Evolutionary conservation across 192 early-diverging fungal genomes (phyloP).

Genomic region (Powellomyces hirtus): DNA sequence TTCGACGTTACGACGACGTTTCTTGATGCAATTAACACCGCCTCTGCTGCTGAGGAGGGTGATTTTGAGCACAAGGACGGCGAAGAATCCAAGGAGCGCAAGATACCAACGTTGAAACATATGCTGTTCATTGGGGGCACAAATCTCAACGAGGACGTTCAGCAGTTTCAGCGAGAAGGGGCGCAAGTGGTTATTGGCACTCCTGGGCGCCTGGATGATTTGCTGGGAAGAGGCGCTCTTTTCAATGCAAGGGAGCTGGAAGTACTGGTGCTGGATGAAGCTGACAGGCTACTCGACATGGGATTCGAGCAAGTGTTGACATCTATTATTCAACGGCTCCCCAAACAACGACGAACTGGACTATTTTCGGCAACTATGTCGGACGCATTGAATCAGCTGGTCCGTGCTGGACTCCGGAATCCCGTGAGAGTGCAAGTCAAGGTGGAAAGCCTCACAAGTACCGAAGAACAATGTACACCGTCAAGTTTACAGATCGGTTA

Average conservation of each 20-base stretch:
- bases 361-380: conserved; percentile 97
- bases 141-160: conserved; percentile 62
- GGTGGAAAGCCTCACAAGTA: conserved; percentile 64
- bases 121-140: conserved; percentile 75
- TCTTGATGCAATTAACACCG: conserved; percentile 29
- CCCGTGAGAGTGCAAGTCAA: conserved; percentile 87
- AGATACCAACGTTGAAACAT: conserved; percentile 36
- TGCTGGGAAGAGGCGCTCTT: conserved; percentile 48
- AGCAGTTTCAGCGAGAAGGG: conserved; percentile 56
- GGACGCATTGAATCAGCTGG: conserved; percentile 78
- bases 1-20: conserved; percentile 68
- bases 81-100: conserved; percentile 5
- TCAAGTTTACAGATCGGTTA: conserved; percentile 57
- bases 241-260: conserved; percentile 79
- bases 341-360: conserved; percentile 93
- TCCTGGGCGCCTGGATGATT: conserved; percentile 84
- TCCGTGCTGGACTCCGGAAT: conserved; percentile 86
- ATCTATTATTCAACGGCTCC: conserved; percentile 75
- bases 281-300: conserved; percentile 91
- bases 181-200: conserved; percentile 89
- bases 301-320: conserved; percentile 82
- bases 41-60: not conserved
- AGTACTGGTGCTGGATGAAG: conserved; percentile 90
- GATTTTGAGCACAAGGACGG: conserved; percentile 31
- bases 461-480: conserved; percentile 60